These are phyloP conservation scores for Pleurotus tuoliensis DNA, from an alignment of 768 basidiomycete genomes.

Conservation along the genomic window DNA sequence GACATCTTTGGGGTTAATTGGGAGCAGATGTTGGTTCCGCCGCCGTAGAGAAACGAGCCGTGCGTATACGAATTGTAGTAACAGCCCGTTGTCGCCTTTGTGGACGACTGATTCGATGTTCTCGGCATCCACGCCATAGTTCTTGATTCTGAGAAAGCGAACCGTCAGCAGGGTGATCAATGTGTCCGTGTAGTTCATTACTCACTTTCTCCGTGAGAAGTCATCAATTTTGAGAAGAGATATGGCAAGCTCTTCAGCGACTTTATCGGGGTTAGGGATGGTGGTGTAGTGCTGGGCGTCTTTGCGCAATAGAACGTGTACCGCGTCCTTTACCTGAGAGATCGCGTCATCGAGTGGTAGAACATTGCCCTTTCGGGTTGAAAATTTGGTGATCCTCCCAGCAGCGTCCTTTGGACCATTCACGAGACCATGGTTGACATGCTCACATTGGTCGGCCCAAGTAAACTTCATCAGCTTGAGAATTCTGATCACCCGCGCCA, in stretches of 20 bases:
- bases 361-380: neutral
- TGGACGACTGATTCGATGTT: neutral
- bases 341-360: neutral
- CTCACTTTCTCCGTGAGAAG: conserved; percentile 1
- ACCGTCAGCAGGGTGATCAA: neutral
- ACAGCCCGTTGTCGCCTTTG: neutral
- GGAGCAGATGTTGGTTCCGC: neutral
- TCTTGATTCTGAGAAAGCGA: neutral
- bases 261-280: neutral
- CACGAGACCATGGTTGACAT: conserved; percentile 3
- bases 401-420: neutral
- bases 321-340: neutral
- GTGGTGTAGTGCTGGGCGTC: neutral
- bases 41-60: neutral
- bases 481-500: conserved; percentile 8
- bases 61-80: neutral
- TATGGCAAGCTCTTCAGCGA: conserved; percentile 3
- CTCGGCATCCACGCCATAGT: neutral
- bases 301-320: neutral
- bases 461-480: conserved; percentile 22
- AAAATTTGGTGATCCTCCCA: neutral
- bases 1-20: neutral
- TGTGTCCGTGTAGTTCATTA: neutral
- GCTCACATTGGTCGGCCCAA: neutral
- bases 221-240: conserved; percentile 2